These are phyloP conservation scores for Posidonia australis DNA, from an alignment of 106 monocot species.

Conservation along the genomic window DNA sequence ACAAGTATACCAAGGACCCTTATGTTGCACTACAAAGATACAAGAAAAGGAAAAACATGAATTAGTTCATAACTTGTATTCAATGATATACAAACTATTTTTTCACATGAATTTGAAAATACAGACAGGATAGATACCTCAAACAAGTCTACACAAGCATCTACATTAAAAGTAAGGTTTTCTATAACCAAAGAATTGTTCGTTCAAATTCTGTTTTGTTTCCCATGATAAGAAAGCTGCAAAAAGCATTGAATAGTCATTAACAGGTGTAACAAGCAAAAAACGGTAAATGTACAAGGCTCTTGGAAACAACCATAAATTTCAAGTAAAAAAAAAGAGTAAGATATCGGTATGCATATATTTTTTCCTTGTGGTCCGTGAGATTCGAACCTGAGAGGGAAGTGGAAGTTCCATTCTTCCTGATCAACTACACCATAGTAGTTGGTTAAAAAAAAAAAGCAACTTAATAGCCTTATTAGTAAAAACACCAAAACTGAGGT, in stretches of 20 bases:
- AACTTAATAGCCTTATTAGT: too few relatives aligned
- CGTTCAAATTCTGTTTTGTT: conserved; percentile 82
- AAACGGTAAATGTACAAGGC: neutral
- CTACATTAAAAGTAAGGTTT: conserved; percentile 77
- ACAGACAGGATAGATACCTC: conserved; percentile 42
- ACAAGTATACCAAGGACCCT: conserved; percentile 94
- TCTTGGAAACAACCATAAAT: too few relatives aligned
- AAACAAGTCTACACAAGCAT: conserved; percentile 86
- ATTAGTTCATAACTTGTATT: neutral
- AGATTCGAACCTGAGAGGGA: too few relatives aligned
- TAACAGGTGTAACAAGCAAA: neutral
- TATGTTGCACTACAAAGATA: conserved; percentile 85
- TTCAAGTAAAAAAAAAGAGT: too few relatives aligned
- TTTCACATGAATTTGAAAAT: neutral
- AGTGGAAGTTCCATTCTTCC: too few relatives aligned
- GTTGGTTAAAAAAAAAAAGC: too few relatives aligned
- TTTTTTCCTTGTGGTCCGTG: too few relatives aligned
- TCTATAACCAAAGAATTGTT: conserved; percentile 81
- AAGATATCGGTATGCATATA: too few relatives aligned
- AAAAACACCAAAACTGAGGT: too few relatives aligned
- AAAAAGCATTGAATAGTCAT: neutral
- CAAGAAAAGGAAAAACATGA: conserved; percentile 17
- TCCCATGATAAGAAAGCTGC: conserved; percentile 43
- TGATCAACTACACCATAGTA: too few relatives aligned
- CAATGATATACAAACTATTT: neutral